Conservation (phyloP, 805 yeast genomes). For the Monosporozyma aquatica region DNA sequence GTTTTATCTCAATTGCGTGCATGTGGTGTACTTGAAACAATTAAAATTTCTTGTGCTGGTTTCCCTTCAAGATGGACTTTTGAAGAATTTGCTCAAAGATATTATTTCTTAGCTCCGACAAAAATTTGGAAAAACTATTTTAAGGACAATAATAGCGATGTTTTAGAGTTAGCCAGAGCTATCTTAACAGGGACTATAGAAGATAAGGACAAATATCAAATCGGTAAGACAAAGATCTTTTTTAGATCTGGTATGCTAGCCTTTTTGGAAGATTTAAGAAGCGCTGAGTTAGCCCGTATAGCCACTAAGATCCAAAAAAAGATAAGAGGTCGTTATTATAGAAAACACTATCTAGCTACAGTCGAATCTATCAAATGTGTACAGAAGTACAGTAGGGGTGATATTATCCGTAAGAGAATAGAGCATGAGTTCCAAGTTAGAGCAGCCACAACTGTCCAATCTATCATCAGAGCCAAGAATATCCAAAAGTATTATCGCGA, state of each 20-base stretch:
- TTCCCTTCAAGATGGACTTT: slow-evolving; percentile 95
- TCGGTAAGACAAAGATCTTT: slow-evolving; percentile 89
- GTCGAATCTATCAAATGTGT: slow-evolving; percentile 45
- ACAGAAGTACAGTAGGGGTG: slow-evolving; percentile 63
- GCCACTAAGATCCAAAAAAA: slow-evolving; percentile 83
- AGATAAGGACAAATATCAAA: slow-evolving; percentile 64
- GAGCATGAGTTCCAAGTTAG: slow-evolving; percentile 46
- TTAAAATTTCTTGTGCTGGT: slow-evolving; percentile 93
- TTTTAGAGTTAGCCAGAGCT: slow-evolving; percentile 51
- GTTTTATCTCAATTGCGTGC: slow-evolving; percentile 95
- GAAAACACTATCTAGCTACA: slow-evolving; percentile 49
- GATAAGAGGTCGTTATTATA: slow-evolving; percentile 55
- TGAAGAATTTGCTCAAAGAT: slow-evolving; percentile 84
- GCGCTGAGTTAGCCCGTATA: slow-evolving; percentile 62
- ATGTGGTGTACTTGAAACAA: slow-evolving; percentile 96
- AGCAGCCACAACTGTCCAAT: slow-evolving; percentile 72
- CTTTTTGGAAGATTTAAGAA: slow-evolving; percentile 72
- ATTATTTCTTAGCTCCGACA: slow-evolving; percentile 72
- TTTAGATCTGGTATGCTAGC: slow-evolving; percentile 97
- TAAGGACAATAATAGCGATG: slow-evolving; percentile 43
- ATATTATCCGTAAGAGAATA: slow-evolving; percentile 45
- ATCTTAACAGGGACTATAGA: slow-evolving; percentile 53
- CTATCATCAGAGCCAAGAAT: slow-evolving; percentile 45
- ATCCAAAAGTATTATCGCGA: slow-evolving; percentile 32
- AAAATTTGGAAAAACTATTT: slow-evolving; percentile 54